A percentile compares a stretch with the other conserved stretches of the same genome.
Conservation (phyloP, 371 early-diverging fungal species). For the Circinella umbellata region DNA sequence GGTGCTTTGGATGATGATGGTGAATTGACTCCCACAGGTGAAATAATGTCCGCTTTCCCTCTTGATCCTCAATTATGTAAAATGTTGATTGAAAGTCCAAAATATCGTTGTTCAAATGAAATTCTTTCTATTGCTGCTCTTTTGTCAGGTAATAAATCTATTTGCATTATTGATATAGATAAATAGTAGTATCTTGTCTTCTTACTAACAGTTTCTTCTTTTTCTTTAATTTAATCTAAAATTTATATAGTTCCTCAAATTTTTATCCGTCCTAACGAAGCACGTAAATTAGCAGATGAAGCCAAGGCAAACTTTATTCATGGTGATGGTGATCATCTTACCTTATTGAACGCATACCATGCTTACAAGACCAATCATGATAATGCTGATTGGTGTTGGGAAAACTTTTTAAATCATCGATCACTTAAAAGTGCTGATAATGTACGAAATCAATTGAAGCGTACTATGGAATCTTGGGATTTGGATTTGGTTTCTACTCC, state of each 20-base stretch:
- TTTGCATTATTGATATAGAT: too few relatives aligned
- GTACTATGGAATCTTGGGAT: constrained; percentile 81
- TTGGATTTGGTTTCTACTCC: constrained; percentile 73
- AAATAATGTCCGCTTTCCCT: constrained; percentile 89
- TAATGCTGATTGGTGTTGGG: constrained; percentile 89
- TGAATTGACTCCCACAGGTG: constrained; percentile 82
- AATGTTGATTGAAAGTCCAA: constrained; percentile 81
- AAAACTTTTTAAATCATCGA: constrained; percentile 89
- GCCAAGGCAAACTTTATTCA: constrained; percentile 94
- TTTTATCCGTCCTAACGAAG: constrained; percentile 90
- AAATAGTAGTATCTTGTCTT: too few relatives aligned
- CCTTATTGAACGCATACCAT: constrained; percentile 94
- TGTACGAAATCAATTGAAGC: constrained; percentile 86
- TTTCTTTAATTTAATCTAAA: too few relatives aligned
- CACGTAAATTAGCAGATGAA: constrained; percentile 85
- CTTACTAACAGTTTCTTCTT: too few relatives aligned
- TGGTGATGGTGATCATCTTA: constrained; percentile 90
- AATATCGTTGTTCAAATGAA: constrained; percentile 91
- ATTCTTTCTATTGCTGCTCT: constrained; percentile 92
- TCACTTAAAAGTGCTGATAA: constrained; percentile 91
- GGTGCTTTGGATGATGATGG: constrained; percentile 90
- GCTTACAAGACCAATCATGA: constrained; percentile 80
- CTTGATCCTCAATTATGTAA: constrained; percentile 90
- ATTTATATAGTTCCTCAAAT: constrained; percentile 73
- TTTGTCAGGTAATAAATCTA: constrained; percentile 59